Percentiles rank a stretch among this genome's conserved stretches.
Evolutionary conservation across 164 flowering plant genomes (phyloP).

Genomic region (Platanus orientalis): DNA sequence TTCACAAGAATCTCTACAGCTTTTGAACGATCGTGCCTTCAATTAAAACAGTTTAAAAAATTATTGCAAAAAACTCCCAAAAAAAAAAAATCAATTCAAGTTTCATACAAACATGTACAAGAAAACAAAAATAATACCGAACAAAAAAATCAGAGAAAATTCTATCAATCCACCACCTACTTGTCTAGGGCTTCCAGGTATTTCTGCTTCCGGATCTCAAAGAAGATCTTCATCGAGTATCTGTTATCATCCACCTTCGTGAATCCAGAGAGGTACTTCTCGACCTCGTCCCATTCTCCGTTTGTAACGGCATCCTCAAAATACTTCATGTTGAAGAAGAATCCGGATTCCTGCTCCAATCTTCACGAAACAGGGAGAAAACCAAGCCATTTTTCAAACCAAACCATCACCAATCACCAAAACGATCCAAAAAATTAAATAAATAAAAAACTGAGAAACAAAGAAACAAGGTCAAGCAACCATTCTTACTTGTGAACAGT

Average conservation of each 20-base stretch:
- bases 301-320: conserved; percentile 22
- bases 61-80: neutral
- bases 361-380: conserved; percentile 7
- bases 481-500: conserved; percentile 16
- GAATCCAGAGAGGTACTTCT: conserved; percentile 28
- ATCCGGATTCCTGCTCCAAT: conserved; percentile 29
- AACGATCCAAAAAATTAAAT: neutral
- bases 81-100: no score
- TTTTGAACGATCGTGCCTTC: conserved; percentile 20
- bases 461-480: no score
- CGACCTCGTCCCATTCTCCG: conserved; percentile 31
- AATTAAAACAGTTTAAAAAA: neutral
- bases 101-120: no score
- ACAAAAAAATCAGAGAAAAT: neutral
- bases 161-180: neutral
- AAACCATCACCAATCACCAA: neutral
- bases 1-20: conserved; percentile 33
- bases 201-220: conserved; percentile 32
- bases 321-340: conserved; percentile 24
- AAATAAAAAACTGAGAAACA: neutral
- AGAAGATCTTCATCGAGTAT: conserved; percentile 26
- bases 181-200: conserved; percentile 24
- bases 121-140: neutral
- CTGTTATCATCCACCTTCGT: conserved; percentile 25
- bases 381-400: neutral